Percentiles rank a stretch among this genome's conserved stretches.
Evolutionary conservation across 1,284 basidiomycete genomes (phyloP).

Genomic region (Phellopilus nigrolimitatus): DNA sequence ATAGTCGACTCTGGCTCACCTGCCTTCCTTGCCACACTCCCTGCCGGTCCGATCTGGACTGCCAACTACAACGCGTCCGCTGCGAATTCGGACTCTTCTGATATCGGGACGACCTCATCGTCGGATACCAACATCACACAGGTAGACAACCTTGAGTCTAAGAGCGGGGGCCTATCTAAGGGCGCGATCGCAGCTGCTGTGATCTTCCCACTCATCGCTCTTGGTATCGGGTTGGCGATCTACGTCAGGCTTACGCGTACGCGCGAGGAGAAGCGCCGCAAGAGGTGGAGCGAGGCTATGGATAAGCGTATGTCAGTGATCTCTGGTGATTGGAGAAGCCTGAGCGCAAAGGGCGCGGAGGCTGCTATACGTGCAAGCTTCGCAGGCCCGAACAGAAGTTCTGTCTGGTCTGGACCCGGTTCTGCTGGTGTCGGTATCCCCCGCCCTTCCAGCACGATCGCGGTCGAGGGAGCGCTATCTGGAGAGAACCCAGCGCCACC

Average conservation of each 20-base stretch:
- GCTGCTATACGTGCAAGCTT: conserved; percentile 71
- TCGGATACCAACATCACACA: conserved; percentile 32
- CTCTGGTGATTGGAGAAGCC: conserved; percentile 69
- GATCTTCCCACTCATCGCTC: conserved; percentile 62
- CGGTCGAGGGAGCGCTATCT: conserved; percentile 40
- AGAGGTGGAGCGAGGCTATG: conserved; percentile 64
- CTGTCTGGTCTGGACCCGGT: conserved; percentile 49
- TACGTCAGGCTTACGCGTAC: conserved; percentile 59
- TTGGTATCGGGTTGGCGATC: conserved; percentile 39
- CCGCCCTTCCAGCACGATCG: conserved; percentile 45
- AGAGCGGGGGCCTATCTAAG: conserved; percentile 38
- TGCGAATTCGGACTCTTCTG: conserved; percentile 37
- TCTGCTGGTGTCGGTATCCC: conserved; percentile 33
- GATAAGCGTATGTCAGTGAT: conserved; percentile 83
- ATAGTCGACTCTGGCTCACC: conserved; percentile 56
- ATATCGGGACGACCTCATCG: conserved; percentile 35
- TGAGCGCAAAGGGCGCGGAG: conserved; percentile 66
- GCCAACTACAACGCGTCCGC: conserved; percentile 53
- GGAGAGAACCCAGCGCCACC: conserved; percentile 28
- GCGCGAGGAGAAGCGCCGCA: conserved; percentile 55
- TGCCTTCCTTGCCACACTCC: conserved; percentile 51
- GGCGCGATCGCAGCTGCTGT: conserved; percentile 78
- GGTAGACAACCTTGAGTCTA: conserved; percentile 32
- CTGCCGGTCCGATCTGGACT: conserved; percentile 71
- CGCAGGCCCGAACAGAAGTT: conserved; percentile 40